Base-by-base conservation (phyloP, 2,329 filamentous ascomycete genomes). In the Aspergillus unguis region DNA sequence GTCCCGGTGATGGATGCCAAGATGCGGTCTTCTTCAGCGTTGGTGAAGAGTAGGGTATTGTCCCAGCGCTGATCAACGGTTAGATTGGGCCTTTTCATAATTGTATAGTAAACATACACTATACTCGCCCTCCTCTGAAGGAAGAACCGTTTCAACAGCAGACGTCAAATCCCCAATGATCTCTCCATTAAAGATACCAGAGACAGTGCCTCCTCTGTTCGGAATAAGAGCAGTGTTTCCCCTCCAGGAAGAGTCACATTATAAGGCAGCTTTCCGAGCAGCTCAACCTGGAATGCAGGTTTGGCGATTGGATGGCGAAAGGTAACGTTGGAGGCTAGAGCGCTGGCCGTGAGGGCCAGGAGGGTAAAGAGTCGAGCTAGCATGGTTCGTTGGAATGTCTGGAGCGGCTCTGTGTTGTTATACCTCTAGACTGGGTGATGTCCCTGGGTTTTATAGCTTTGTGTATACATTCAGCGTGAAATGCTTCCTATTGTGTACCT, bases 221-320 rank as follows among this genome's bases (percentile, higher is more conserved):
- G 46, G 46, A 42, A 49, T 29, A 7, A 29, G 29, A 7, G 46
- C 46, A 11, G 42, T 33, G 0, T 7, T 11, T 5, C 38, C 46
- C 36, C 31, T 4, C 44, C 44, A 27, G 46, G 46, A 2, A 33
- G 26, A 4, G 46, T 26, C 9, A 49, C 29, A 31, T 49, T 49
- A n/a, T 29, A 33, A n/a, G 46, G 46, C 10, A 49, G 25, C 8
- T 25, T 11, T 17, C 28, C 26, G 8, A 42, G 37, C 26, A 43
- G 46, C 23, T 49, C 28, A 31, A 49, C 46, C 7, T 49, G 23
- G 36, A 49, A 49, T 29, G 40, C 29, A 5, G 46, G 46, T 28
- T 33, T 49, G 23, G 46, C 46, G 29, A 49, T 40, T 28, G 46
- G 46, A 42, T 4, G 28, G 29, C 5, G 46, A 25, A 49, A 49